phyloP scores from a whole-genome alignment of 2,329 filamentous ascomycete species.

The Trichophyton schoenleinii region DNA sequence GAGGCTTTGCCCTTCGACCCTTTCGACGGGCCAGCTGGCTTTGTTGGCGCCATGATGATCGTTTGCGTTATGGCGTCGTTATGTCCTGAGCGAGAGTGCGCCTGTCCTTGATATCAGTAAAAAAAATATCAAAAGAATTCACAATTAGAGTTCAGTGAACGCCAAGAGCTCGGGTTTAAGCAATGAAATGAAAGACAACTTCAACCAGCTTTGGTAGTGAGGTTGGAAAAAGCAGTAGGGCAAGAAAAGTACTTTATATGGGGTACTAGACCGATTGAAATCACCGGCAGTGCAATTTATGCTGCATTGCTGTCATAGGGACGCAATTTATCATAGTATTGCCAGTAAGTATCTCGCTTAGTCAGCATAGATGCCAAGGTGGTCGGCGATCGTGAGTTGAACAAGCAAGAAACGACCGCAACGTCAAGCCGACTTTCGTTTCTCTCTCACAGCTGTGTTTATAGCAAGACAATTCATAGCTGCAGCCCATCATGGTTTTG shows the following conservation, averaged over 20 bases:
- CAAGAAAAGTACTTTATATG: too few relatives aligned
- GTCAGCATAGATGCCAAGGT: neutral
- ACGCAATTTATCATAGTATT: too few relatives aligned
- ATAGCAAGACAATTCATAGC: neutral
- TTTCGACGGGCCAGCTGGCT: constrained; percentile 15
- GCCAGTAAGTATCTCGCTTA: neutral
- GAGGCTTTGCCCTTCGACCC: constrained; percentile 3
- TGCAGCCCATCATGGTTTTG: constrained; percentile 55
- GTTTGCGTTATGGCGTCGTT: neutral
- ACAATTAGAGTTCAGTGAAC: too few relatives aligned
- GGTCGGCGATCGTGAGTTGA: neutral
- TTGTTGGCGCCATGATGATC: constrained; percentile 28
- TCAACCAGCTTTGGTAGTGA: too few relatives aligned
- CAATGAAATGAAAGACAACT: too few relatives aligned
- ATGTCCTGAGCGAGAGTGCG: neutral
- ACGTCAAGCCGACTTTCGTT: neutral
- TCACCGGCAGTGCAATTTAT: too few relatives aligned
- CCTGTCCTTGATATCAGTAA: neutral
- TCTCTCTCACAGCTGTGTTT: neutral
- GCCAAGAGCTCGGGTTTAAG: too few relatives aligned
- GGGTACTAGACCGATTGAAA: too few relatives aligned
- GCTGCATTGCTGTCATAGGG: too few relatives aligned
- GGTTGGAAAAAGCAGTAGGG: too few relatives aligned
- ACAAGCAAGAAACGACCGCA: neutral
- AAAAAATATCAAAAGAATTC: neutral